Conservation (phyloP, 352 stramenopile species). For the Phytophthora meadii region DNA sequence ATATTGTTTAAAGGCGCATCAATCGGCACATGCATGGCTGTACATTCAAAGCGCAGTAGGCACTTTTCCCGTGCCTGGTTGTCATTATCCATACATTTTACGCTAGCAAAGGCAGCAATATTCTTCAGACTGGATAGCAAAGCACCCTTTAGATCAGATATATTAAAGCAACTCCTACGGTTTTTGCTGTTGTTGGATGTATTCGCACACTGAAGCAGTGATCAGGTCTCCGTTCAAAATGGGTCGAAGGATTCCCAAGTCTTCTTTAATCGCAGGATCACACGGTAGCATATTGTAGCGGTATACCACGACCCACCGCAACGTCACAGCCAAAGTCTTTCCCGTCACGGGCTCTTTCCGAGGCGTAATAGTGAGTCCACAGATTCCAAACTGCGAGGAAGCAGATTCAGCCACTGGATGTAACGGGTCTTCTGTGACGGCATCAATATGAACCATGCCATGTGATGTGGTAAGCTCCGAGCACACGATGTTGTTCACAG, state of each 20-base stretch:
- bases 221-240: conserved; percentile 42
- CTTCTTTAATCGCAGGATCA: conserved; percentile 23
- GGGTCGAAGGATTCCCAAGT: conserved; percentile 28
- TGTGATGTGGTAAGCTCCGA: conserved; percentile 20
- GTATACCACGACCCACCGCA: conserved; percentile 36
- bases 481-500: conserved; percentile 37
- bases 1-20: no score
- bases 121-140: no score
- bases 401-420: conserved; percentile 18
- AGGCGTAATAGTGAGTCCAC: conserved; percentile 35
- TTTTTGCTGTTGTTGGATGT: conserved; percentile 21
- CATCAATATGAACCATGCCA: conserved; percentile 43
- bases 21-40: no score
- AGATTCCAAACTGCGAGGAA: conserved; percentile 31
- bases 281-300: conserved; percentile 42
- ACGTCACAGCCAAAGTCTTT: conserved; percentile 21
- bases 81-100: no score
- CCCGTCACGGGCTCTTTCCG: conserved; percentile 23
- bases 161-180: neutral
- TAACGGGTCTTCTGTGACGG: conserved; percentile 30
- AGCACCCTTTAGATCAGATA: no score
- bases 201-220: conserved; percentile 21
- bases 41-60: no score
- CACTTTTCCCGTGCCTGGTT: no score
- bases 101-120: no score